Conservation (phyloP, 2,329 filamentous ascomycete genomes). For the Beauveria scarabaeidicola region DNA sequence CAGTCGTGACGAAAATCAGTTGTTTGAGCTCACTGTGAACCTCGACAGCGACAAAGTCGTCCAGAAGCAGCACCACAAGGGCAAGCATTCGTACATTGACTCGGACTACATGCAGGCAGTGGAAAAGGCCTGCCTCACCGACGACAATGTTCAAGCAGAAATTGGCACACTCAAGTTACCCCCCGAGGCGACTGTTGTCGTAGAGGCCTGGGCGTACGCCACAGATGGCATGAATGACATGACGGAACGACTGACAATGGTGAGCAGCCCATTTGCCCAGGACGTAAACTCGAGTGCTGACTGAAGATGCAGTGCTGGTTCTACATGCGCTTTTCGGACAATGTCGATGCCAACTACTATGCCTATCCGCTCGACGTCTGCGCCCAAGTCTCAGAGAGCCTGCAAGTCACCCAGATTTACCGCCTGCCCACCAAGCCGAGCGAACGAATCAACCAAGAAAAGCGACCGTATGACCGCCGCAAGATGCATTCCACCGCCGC, state of each 20-base stretch:
- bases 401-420: slow-evolving; percentile 38
- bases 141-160: slow-evolving; percentile 33
- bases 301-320: slow-evolving; percentile 25
- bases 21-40: slow-evolving; percentile 24
- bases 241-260: slow-evolving; percentile 39
- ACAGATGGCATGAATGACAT: slow-evolving; percentile 46
- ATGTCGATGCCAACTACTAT: slow-evolving; percentile 45
- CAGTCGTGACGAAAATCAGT: slow-evolving; percentile 13
- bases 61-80: slow-evolving; percentile 25
- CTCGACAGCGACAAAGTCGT: slow-evolving; percentile 17
- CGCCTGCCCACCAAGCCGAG: slow-evolving; percentile 32
- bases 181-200: slow-evolving; percentile 32
- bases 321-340: slow-evolving; percentile 27
- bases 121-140: slow-evolving; percentile 37
- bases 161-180: slow-evolving; percentile 36
- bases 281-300: neutral
- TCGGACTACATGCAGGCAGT: slow-evolving; percentile 38
- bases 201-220: slow-evolving; percentile 49
- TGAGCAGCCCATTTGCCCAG: slow-evolving; percentile 15
- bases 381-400: slow-evolving; percentile 37
- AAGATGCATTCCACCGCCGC: slow-evolving; percentile 27
- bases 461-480: slow-evolving; percentile 29
- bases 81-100: slow-evolving; percentile 40
- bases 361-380: slow-evolving; percentile 46
- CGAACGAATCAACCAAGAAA: slow-evolving; percentile 24